A percentile compares a stretch with the other conserved stretches of the same genome.
Conservation (phyloP, 148 eudicot genomes). For the Chenopodium album region DNA sequence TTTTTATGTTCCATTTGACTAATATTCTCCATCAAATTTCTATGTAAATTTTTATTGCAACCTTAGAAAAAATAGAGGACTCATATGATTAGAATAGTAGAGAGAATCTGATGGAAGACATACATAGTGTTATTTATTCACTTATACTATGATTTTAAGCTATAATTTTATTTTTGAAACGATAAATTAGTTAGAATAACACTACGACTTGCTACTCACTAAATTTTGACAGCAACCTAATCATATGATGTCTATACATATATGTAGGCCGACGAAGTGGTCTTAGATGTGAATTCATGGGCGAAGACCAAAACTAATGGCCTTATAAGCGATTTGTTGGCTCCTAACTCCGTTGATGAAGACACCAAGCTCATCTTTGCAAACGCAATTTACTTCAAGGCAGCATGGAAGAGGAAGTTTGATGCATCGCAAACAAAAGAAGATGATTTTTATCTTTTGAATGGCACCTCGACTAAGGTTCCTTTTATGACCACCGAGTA, state of each 20-base stretch:
- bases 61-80: too few species aligned
- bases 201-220: too few species aligned
- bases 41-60: too few species aligned
- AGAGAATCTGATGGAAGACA: too few species aligned
- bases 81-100: too few species aligned
- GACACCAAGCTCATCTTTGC: slow-evolving; percentile 64
- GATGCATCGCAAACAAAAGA: slow-evolving; percentile 53
- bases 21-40: too few species aligned
- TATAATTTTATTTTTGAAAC: too few species aligned
- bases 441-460: slow-evolving; percentile 55
- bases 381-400: slow-evolving; percentile 79
- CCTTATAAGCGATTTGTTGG: slow-evolving; percentile 66
- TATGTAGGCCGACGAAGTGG: slow-evolving; percentile 43
- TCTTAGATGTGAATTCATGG: slow-evolving; percentile 60
- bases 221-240: too few species aligned
- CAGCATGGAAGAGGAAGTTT: slow-evolving; percentile 65
- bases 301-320: slow-evolving; percentile 73
- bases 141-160: too few species aligned
- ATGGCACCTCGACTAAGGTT: slow-evolving; percentile 53
- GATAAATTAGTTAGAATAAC: too few species aligned
- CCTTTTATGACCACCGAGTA: slow-evolving; percentile 57
- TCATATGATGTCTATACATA: background rate
- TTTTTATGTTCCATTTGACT: too few species aligned
- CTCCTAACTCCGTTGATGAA: slow-evolving; percentile 52
- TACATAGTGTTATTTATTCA: too few species aligned